Conservation (phyloP, 2,329 filamentous ascomycete genomes). For the Pseudogymnoascus sp. region DNA sequence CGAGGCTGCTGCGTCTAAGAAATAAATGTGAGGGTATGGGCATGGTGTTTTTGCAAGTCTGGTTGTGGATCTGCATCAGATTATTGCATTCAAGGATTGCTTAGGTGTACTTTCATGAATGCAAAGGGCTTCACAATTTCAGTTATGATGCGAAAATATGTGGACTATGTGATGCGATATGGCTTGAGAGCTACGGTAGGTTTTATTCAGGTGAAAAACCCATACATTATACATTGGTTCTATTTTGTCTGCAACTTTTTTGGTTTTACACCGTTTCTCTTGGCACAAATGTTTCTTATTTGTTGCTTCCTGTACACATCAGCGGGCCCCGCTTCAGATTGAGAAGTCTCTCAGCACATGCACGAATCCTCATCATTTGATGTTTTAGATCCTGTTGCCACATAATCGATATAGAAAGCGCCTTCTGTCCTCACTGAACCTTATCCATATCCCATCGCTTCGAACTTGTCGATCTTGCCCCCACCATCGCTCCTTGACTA, state of each 20-base stretch:
- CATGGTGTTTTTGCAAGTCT: slow-evolving; percentile 24
- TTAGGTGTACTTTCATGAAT: slow-evolving; percentile 31
- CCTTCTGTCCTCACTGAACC: background rate
- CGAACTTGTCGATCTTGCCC: background rate
- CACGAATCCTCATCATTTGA: background rate
- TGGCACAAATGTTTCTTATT: background rate
- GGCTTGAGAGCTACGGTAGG: background rate
- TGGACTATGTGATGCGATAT: background rate
- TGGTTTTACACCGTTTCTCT: background rate
- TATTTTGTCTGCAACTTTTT: background rate
- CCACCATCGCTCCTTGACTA: background rate
- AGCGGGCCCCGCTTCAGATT: background rate
- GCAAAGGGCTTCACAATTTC: slow-evolving; percentile 21
- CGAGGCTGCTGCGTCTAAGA: slow-evolving; percentile 70
- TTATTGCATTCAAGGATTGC: slow-evolving; percentile 25
- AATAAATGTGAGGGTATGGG: slow-evolving; percentile 47
- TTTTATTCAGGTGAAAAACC: background rate
- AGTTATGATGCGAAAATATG: background rate
- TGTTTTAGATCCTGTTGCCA: background rate
- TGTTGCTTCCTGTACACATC: background rate
- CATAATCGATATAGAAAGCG: background rate
- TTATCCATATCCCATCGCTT: background rate
- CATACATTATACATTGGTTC: background rate
- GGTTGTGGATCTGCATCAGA: slow-evolving; percentile 23
- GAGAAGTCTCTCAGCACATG: background rate